phyloP scores from a whole-genome alignment of 306 rosid genomes.

The Rubus idaeus region DNA sequence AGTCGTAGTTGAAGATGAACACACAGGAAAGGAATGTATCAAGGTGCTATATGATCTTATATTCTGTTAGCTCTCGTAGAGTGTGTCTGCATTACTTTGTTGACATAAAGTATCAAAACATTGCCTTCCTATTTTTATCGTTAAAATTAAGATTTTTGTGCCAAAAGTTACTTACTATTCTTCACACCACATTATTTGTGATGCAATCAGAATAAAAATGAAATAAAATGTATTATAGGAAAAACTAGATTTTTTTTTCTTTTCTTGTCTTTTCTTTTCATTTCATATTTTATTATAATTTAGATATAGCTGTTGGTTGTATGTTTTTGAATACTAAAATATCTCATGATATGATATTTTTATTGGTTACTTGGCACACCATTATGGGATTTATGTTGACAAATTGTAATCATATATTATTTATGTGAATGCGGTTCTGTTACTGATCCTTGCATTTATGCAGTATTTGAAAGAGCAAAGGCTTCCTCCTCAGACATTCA shows the following conservation, averaged over 20 bases:
- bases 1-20: slow-evolving; percentile 93
- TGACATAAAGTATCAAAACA: background rate
- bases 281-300: background rate
- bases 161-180: background rate
- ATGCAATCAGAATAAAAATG: background rate
- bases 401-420: background rate
- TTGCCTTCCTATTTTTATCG: slow-evolving; percentile 14
- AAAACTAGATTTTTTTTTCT: background rate
- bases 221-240: background rate
- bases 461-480: slow-evolving; percentile 99
- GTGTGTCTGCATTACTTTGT: background rate
- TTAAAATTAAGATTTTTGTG: slow-evolving; percentile 9
- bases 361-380: background rate
- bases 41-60: slow-evolving; percentile 55
- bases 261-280: background rate
- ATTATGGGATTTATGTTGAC: slow-evolving; percentile 8
- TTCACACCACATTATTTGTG: background rate
- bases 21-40: slow-evolving; percentile 98
- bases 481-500: slow-evolving; percentile 99
- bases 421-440: slow-evolving; percentile 22
- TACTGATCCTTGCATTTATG: slow-evolving; percentile 30
- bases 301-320: background rate
- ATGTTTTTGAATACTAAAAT: background rate
- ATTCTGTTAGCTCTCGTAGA: slow-evolving; percentile 15
- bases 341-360: background rate